phyloP scores from a whole-genome alignment of 352 stramenopile genomes.

The Pythium angustatum region DNA sequence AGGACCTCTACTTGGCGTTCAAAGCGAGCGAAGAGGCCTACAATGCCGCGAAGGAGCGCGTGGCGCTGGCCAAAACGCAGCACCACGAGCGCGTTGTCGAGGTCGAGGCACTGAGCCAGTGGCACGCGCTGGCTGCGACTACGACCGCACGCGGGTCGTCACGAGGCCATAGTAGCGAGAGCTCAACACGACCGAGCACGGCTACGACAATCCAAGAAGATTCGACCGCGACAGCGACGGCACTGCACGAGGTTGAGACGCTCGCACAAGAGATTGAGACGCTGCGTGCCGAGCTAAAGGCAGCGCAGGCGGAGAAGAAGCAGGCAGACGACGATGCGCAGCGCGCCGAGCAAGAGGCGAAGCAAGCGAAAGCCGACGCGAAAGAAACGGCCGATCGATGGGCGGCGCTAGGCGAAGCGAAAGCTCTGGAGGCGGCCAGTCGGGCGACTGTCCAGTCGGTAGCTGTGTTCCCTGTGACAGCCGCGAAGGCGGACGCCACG shows the following conservation, averaged over 20 bases:
- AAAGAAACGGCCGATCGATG: conserved; percentile 6
- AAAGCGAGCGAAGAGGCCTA: conserved; percentile 66
- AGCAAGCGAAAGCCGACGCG: conserved; percentile 9
- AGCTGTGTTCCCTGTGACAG: no score
- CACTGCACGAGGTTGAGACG: conserved; percentile 1
- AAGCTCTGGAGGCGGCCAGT: not conserved
- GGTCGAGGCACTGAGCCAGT: conserved; percentile 53
- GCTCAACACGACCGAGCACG: not conserved
- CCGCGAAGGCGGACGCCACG: not conserved
- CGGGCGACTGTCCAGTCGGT: no score
- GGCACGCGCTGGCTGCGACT: conserved; percentile 38
- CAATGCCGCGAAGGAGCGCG: conserved; percentile 41
- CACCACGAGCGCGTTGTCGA: conserved; percentile 50
- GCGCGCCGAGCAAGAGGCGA: not conserved
- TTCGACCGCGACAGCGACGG: not conserved
- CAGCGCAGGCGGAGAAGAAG: not conserved
- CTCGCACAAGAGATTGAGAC: conserved; percentile 23
- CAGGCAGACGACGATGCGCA: conserved; percentile 13
- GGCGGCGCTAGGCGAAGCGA: conserved; percentile 1
- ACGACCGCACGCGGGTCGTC: not conserved
- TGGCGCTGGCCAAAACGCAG: conserved; percentile 41
- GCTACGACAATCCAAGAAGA: not conserved
- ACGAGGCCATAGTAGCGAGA: not conserved
- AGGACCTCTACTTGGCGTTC: conserved; percentile 75
- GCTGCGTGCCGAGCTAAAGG: conserved; percentile 11